Evolutionary conservation across 2,329 filamentous ascomycete genomes (phyloP).

Genomic region (Cryphonectria nitschkei): DNA sequence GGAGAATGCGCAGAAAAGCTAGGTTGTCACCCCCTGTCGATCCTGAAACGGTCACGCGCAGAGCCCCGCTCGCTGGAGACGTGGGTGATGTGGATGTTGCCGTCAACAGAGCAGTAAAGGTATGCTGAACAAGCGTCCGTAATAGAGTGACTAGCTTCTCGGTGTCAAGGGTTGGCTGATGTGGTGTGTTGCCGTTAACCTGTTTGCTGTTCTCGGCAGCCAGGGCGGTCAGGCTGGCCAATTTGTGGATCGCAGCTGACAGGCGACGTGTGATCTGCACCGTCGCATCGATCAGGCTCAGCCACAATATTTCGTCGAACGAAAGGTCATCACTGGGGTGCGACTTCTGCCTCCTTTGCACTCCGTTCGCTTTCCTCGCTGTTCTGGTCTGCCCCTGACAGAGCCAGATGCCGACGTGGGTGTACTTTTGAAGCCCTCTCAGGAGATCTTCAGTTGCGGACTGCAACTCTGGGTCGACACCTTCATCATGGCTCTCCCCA

Average conservation of each 20-base stretch:
- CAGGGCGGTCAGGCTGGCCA: slow-evolving; percentile 25
- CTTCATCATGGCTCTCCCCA: slow-evolving; percentile 58
- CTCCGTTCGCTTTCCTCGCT: slow-evolving; percentile 47
- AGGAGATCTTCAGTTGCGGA: slow-evolving; percentile 75
- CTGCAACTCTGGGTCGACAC: slow-evolving; percentile 49
- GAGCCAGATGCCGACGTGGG: slow-evolving; percentile 91
- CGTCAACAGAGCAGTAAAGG: slow-evolving; percentile 83
- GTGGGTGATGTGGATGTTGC: slow-evolving; percentile 64
- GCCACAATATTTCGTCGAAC: slow-evolving; percentile 61
- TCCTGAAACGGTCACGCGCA: slow-evolving; percentile 39
- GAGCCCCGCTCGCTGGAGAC: slow-evolving; percentile 36
- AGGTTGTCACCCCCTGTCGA: slow-evolving; percentile 55
- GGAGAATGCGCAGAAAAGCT: slow-evolving; percentile 86
- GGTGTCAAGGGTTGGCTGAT: slow-evolving; percentile 49
- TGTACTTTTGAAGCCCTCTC: slow-evolving; percentile 82
- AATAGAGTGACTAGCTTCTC: slow-evolving; percentile 68
- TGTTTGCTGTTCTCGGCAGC: slow-evolving; percentile 30
- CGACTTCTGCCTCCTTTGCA: slow-evolving; percentile 57
- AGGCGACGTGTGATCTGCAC: slow-evolving; percentile 68
- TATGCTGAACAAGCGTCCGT: slow-evolving; percentile 82
- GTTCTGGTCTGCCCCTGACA: slow-evolving; percentile 83
- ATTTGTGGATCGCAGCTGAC: slow-evolving; percentile 56
- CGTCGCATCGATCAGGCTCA: slow-evolving; percentile 62
- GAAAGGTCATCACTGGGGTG: slow-evolving; percentile 50
- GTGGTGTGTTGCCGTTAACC: slow-evolving; percentile 34